Evolutionary conservation across 2,329 filamentous ascomycete genomes (phyloP).

Genomic region (Penicillium sp.): DNA sequence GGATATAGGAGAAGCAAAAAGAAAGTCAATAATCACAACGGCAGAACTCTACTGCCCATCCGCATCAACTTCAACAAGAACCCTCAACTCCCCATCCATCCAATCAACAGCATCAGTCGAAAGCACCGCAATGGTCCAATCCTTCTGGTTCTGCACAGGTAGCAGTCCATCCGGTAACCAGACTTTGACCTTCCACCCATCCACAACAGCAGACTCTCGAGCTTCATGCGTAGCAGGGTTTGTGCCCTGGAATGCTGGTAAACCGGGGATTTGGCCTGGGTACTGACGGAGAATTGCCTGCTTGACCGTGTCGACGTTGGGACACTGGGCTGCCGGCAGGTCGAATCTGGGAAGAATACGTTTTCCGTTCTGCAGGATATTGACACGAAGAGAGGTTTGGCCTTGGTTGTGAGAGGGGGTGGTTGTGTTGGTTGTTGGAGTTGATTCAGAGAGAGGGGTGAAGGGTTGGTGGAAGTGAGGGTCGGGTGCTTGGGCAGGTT

Average conservation of each 20-base stretch:
- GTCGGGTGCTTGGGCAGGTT: slow-evolving; percentile 11
- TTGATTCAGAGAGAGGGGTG: slow-evolving; percentile 7
- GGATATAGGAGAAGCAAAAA: not conserved
- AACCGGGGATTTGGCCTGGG: slow-evolving; percentile 29
- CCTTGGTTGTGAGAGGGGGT: slow-evolving; percentile 8
- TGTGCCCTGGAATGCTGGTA: slow-evolving; percentile 9
- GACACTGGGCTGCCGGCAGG: slow-evolving; percentile 36
- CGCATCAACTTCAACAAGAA: slow-evolving; percentile 40
- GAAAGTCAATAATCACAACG: not conserved
- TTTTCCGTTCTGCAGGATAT: slow-evolving; percentile 40
- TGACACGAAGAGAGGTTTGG: slow-evolving; percentile 37
- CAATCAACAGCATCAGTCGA: slow-evolving; percentile 45
- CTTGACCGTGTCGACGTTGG: slow-evolving; percentile 33
- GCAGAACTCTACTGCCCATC: slow-evolving; percentile 7
- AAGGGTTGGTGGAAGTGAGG: slow-evolving; percentile 19
- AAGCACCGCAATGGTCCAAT: slow-evolving; percentile 47
- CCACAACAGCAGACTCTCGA: slow-evolving; percentile 17
- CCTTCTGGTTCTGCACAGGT: slow-evolving; percentile 39
- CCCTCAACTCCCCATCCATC: slow-evolving; percentile 47
- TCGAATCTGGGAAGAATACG: slow-evolving; percentile 41
- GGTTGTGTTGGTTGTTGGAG: slow-evolving; percentile 3
- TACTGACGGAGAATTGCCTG: slow-evolving; percentile 34
- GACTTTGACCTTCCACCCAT: slow-evolving; percentile 38
- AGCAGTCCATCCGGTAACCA: slow-evolving; percentile 45
- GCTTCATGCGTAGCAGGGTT: slow-evolving; percentile 20